Conservation (phyloP, 768 basidiomycete species). For the Tylopilus rubrobrunneus region DNA sequence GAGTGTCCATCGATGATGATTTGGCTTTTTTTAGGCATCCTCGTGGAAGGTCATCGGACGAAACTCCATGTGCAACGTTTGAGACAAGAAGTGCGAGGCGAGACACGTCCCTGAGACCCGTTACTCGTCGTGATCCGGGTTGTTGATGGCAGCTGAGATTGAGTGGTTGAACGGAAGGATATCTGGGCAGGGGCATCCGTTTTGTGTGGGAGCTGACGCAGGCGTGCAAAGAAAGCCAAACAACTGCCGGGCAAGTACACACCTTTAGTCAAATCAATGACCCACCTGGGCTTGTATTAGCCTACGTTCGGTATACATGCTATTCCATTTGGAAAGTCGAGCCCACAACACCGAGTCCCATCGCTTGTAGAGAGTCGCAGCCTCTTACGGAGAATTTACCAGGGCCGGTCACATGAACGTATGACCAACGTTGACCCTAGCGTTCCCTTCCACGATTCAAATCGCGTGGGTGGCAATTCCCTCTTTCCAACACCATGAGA, state of each 20-base stretch:
- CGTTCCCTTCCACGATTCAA: slow-evolving; percentile 1
- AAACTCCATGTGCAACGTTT: not conserved
- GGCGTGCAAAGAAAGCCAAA: slow-evolving; percentile 9
- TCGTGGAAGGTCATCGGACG: slow-evolving; percentile 14
- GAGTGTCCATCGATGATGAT: not conserved
- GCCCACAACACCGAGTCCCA: not conserved
- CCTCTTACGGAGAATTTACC: not conserved
- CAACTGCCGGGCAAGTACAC: not conserved
- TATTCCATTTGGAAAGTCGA: not conserved
- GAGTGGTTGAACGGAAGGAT: not conserved
- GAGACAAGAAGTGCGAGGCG: not conserved
- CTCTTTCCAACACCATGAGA: slow-evolving; percentile 12
- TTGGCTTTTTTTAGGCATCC: not conserved
- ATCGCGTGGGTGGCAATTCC: slow-evolving; percentile 1
- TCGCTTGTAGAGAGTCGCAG: slow-evolving; percentile 7
- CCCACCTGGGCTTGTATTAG: not conserved
- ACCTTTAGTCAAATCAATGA: not conserved
- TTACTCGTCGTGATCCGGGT: slow-evolving; percentile 10
- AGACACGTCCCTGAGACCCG: slow-evolving; percentile 9
- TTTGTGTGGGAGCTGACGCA: not conserved
- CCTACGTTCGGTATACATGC: not conserved
- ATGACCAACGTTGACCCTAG: slow-evolving; percentile 5
- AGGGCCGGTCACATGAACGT: slow-evolving; percentile 13
- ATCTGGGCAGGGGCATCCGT: too few relatives aligned
- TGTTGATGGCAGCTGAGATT: not conserved